A percentile compares a stretch with the other conserved stretches of the same genome.
phyloP scores from a whole-genome alignment of 129 eudicot genomes.

The Tagetes patula region DNA sequence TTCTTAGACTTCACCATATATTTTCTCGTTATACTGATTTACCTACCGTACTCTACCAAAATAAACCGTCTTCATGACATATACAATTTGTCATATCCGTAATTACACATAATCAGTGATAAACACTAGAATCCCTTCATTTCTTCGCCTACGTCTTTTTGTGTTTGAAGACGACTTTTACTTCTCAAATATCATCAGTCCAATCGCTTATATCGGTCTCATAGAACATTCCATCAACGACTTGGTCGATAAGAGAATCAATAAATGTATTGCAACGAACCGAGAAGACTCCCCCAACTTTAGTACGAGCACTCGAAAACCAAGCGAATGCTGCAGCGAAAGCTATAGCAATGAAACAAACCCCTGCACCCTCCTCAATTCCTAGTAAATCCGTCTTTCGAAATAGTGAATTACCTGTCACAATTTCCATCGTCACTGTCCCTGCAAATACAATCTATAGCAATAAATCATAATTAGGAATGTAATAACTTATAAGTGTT shows the following conservation, averaged over 20 bases:
- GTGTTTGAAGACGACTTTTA: background rate
- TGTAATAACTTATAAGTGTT: background rate
- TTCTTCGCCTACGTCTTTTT: background rate
- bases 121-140: constrained; percentile 20
- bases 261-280: constrained; percentile 73
- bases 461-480: background rate
- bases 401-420: constrained; percentile 84
- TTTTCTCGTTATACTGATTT: constrained; percentile 4
- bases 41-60: background rate
- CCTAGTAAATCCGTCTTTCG: constrained; percentile 78
- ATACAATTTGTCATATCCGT: constrained; percentile 4
- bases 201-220: constrained; percentile 59
- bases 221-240: constrained; percentile 82
- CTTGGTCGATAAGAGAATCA: constrained; percentile 77
- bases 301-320: constrained; percentile 66
- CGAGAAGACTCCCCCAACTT: constrained; percentile 66
- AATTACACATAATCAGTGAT: constrained; percentile 22
- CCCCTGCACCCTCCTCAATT: constrained; percentile 68
- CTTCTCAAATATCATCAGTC: constrained; percentile 52
- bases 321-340: constrained; percentile 86
- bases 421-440: constrained; percentile 58
- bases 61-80: constrained; percentile 18
- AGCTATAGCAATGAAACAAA: constrained; percentile 56
- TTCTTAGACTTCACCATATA: background rate
- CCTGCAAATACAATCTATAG: constrained; percentile 79